Evolutionary conservation across 1,284 basidiomycete genomes (phyloP), one percentile per base, ranked within the genome.

Genomic region (Marasmius tenuissimus): DNA sequence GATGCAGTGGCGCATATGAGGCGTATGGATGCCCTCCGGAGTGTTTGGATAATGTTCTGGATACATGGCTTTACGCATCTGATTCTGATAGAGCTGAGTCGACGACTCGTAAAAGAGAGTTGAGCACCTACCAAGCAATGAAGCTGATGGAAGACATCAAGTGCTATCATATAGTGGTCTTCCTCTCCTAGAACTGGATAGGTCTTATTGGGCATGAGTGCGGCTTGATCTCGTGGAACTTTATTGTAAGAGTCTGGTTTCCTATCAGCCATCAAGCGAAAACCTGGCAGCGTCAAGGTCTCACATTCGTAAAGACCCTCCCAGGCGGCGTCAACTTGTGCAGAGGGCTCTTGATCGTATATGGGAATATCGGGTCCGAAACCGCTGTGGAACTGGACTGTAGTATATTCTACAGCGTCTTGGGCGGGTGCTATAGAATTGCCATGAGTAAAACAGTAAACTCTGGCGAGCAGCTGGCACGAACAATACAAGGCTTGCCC

Each of bases 291-390:
- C 12, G 27, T 35, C 16, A n/a, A n/a, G n/a, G 20, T 54, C 65
- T 57, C 49, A 66, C 68, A 68, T 58, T 67, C 64, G 52, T 70
- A 70, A 12, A 70, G 61, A 51, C 60, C 42, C 12, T 58, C 47
- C 68, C 68, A 70, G 1, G 68, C 68, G 38, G 61, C 51, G 49
- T 70, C 68, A 14, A 70, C 68, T 33, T 65, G 66, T 42, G 64
- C 62, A 14, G 67, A 67, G 18, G 68, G 68, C 16, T 60, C 58
- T 12, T 61, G 67, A 53, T 70, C 68, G 38, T 66, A 70, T 34
- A 69, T 64, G 7, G 64, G 67, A 34, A 68, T 20, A 58, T 69
- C 62, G 16, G 42, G 12, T 9, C 68, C 68, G 42, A 69, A 68
- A 9, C 65, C 68, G 48, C 68, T 69, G 57, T 69, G 65, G 38